Base-by-base conservation (phyloP, 2,329 filamentous ascomycete genomes). In the Monosporascus sp. region DNA sequence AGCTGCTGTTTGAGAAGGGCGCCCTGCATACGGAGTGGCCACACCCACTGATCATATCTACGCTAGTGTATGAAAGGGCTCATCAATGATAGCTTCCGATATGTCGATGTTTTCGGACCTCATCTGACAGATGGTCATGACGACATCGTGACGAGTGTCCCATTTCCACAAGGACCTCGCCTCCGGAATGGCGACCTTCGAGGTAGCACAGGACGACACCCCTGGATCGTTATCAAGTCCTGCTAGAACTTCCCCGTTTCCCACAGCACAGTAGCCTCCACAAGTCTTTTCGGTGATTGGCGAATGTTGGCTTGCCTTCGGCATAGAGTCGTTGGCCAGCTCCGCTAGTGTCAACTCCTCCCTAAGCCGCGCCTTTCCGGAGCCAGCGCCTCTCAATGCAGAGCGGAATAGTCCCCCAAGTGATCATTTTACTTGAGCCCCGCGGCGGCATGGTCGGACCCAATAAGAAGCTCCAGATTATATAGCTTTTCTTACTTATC, bases 391-490 rank as follows among this genome's bases (percentile, higher is more conserved):
- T 31, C 27, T 5, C 27, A 27, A 31, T 31, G 27, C 27, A 11
- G 31, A 11, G 31, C 9, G 0, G 31, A 35, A 35, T 35, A 15
- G 47, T 25, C 20, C 51, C 52, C 15, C 48, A 38, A 8, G 46
- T 62, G 9, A 80, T 81, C 50, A 81, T 83, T 53, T 72, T 82
- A 38, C 78, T 79, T 3, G 77, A 80, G 54, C 74, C 82, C 8
- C 83, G 80, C 80, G 79, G 82, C 55, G 79, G 78, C 15, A 75
- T 80, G 17, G 67, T 82, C 39, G 77, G 82, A 59, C 80, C 80
- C 1, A 80, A 64, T 5, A 65, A 15, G 18, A n/a, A 46, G 24
- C 31, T 14, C 31, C 14, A 14, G 9, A 14, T 35, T 5, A 35
- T 11, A 5, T 35, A 35, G 31, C 11, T 35, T 35, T 35, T 35